phyloP scores from a whole-genome alignment of 2,329 filamentous ascomycete species.

The Atkinsonella texensis region DNA sequence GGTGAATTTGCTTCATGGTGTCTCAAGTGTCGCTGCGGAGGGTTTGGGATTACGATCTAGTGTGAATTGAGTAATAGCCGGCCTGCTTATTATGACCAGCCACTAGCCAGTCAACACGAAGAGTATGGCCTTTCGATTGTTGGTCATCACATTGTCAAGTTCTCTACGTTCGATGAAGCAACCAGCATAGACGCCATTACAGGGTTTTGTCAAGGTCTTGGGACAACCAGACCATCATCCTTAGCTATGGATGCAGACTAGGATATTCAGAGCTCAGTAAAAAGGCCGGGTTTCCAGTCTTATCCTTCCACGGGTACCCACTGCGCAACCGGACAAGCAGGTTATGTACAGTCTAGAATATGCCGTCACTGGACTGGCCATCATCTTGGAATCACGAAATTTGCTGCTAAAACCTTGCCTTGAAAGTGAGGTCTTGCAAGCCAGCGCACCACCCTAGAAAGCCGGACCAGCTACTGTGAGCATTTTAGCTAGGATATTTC shows the following conservation, averaged over 20 bases:
- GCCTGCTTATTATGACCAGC: no score
- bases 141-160: no score
- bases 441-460: constrained; percentile 22
- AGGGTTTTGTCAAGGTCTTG: neutral
- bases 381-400: constrained; percentile 13
- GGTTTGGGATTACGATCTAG: no score
- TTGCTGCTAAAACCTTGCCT: constrained; percentile 19
- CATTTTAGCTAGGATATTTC: no score
- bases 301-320: constrained; percentile 32
- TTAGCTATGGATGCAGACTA: constrained; percentile 27
- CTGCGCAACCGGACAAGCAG: constrained; percentile 17
- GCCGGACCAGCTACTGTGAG: constrained; percentile 19
- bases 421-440: constrained; percentile 27
- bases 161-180: no score
- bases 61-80: no score
- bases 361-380: constrained; percentile 18
- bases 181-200: neutral
- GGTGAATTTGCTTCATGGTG: no score
- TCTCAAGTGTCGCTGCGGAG: neutral
- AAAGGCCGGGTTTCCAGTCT: constrained; percentile 17
- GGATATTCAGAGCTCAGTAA: constrained; percentile 29
- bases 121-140: no score
- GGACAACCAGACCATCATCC: constrained; percentile 17
- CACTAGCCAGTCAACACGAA: no score
- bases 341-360: constrained; percentile 24